phyloP scores from a whole-genome alignment of 768 basidiomycete genomes.

The Trametes cingulata region DNA sequence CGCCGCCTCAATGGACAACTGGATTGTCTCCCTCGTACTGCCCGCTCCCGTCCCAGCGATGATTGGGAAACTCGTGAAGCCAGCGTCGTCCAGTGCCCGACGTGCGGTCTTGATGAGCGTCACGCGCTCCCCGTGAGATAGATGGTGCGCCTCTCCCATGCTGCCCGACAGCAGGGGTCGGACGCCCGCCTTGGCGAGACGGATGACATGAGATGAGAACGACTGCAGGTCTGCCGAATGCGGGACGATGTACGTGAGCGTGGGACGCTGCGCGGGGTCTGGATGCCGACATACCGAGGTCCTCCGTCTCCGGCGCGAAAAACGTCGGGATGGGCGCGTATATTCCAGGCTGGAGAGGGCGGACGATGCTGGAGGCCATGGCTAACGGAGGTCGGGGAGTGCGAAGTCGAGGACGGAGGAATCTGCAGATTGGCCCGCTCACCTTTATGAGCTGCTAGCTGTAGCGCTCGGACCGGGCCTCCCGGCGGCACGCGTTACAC shows the following conservation, averaged over 20 bases:
- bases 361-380: slow-evolving; percentile 31
- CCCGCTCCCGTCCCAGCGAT: slow-evolving; percentile 82
- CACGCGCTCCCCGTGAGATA: slow-evolving; percentile 40
- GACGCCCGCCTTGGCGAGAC: slow-evolving; percentile 42
- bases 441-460: slow-evolving; percentile 15
- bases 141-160: slow-evolving; percentile 52
- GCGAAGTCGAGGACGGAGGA: slow-evolving; percentile 12
- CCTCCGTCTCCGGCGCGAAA: slow-evolving; percentile 72
- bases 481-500: slow-evolving; percentile 7
- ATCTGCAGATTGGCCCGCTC: slow-evolving; percentile 13
- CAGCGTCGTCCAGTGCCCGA: slow-evolving; percentile 66
- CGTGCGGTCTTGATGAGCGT: slow-evolving; percentile 43
- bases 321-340: slow-evolving; percentile 88
- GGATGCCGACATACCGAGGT: slow-evolving; percentile 61
- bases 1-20: slow-evolving; percentile 76
- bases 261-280: neutral
- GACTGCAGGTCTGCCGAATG: slow-evolving; percentile 37
- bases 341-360: slow-evolving; percentile 74
- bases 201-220: slow-evolving; percentile 42
- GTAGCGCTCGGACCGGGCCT: slow-evolving; percentile 17
- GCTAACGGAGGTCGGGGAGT: slow-evolving; percentile 11
- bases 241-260: neutral
- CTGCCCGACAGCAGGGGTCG: slow-evolving; percentile 38
- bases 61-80: slow-evolving; percentile 59
- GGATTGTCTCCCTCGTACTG: slow-evolving; percentile 81